Evolutionary conservation across 2,329 filamentous ascomycete species (phyloP), one percentile per base, ranked within the genome.

Genomic region (Tolypocladium inflatum): DNA sequence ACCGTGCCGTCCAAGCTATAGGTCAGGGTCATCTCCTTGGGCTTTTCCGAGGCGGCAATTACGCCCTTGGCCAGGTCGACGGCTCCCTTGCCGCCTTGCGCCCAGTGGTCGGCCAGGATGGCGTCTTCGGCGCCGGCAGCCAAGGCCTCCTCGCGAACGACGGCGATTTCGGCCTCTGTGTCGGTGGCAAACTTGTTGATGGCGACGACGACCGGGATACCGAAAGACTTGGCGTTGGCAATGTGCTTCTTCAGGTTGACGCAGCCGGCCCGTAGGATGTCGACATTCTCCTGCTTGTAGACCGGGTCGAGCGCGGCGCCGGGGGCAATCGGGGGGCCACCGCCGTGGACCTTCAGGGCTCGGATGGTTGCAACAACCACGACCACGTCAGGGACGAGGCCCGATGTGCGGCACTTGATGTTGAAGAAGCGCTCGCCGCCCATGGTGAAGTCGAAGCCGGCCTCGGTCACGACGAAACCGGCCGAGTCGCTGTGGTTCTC

Each of bases 351-450:
- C 81, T 99, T 99, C 63, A 99, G 81, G 8, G 94, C 94, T 65
- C 94, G 88, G 52, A 99, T 90, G 2, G 94, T 99, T 30, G 94
- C 93, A 42, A 99, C 94, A 59, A 99, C 87, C 51, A 99, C 91
- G 8, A 96, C 92, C 1, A 91, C 90, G 68, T 99, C 94, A 2
- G 94, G 94, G 2, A 91, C 85, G 52, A 99, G 86, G 30, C 93
- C 93, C 7, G 93, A 97, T 11, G 91, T 89, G 60, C 94, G 89
- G 78, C 94, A 97, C 82, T 99, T 99, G 81, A 99, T 97, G 80
- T 99, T 97, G 85, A 99, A 97, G 82, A 99, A 99, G 56, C 94
- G 89, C 81, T 99, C 94, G 62, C 94, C 94, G 63, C 94, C 94
- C 94, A 99, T 99, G 67, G 94, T 97, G 77, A 99, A 99, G 75